Percentiles rank a stretch among this genome's conserved stretches.
Conservation (phyloP, 1,139 yeast species). For the Sugiyamaella novakii region DNA sequence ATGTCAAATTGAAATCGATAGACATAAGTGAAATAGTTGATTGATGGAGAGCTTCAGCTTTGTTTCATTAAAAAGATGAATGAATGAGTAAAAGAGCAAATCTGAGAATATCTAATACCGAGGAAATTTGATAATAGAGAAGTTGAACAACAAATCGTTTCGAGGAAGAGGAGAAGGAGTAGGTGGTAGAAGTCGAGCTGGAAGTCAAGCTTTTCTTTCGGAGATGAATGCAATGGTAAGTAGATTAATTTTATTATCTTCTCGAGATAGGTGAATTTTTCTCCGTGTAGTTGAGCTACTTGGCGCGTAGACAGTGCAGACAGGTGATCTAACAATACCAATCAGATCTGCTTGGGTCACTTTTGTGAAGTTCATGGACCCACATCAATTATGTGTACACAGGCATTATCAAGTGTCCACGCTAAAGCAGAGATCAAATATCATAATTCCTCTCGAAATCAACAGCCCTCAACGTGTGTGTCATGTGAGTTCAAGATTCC, state of each 20-base stretch:
- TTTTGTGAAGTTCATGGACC: conserved; percentile 92
- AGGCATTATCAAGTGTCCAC: conserved; percentile 44
- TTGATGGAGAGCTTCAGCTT: too few relatives aligned
- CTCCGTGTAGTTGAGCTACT: too few relatives aligned
- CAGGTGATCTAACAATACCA: too few relatives aligned
- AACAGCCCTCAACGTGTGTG: conserved; percentile 28
- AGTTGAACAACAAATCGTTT: neutral
- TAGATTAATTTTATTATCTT: too few relatives aligned
- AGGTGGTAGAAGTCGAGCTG: neutral
- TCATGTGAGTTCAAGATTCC: conserved; percentile 36
- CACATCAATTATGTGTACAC: conserved; percentile 72
- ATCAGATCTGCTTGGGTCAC: conserved; percentile 62
- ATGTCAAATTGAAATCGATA: too few relatives aligned
- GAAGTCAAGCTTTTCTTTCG: neutral
- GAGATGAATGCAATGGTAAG: conserved; percentile 21
- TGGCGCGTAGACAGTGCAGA: too few relatives aligned
- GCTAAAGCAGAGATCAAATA: conserved; percentile 28
- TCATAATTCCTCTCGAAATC: conserved; percentile 26
- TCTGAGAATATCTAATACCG: too few relatives aligned
- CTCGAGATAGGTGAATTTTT: too few relatives aligned
- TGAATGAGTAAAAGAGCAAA: too few relatives aligned
- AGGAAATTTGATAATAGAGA: neutral
- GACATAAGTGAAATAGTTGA: too few relatives aligned
- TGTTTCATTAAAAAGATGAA: too few relatives aligned
- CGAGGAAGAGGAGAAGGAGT: neutral